These are phyloP conservation scores for Globisporangium emineosum DNA, from an alignment of 352 stramenopile genomes.

Conservation along the genomic window DNA sequence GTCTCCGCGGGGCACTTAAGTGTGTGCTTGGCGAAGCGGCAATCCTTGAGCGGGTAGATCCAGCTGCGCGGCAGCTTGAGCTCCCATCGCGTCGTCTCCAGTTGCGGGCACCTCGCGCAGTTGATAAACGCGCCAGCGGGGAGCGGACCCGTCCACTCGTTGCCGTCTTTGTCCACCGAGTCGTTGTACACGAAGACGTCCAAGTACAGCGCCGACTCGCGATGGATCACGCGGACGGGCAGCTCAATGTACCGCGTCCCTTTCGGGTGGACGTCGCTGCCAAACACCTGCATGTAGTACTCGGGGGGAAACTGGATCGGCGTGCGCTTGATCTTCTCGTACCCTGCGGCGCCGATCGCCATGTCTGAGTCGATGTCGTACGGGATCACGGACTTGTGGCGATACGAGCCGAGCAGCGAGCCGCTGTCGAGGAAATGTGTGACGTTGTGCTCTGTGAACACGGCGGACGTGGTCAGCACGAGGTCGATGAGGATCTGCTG, in stretches of 20 bases:
- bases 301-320: slow-evolving; percentile 19
- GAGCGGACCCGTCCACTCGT: slow-evolving; percentile 16
- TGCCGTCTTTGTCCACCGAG: slow-evolving; percentile 9
- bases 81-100: slow-evolving; percentile 4
- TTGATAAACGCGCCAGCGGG: slow-evolving; percentile 24
- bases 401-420: slow-evolving; percentile 25
- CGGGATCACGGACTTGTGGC: slow-evolving; percentile 24
- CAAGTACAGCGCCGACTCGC: slow-evolving; percentile 23
- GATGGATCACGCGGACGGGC: slow-evolving; percentile 23
- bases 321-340: slow-evolving; percentile 16
- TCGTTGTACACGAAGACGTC: slow-evolving; percentile 35
- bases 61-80: slow-evolving; percentile 25
- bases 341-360: slow-evolving; percentile 18
- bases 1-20: slow-evolving; percentile 22
- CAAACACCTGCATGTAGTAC: slow-evolving; percentile 26
- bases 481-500: slow-evolving; percentile 25
- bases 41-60: slow-evolving; percentile 26
- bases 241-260: slow-evolving; percentile 22
- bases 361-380: slow-evolving; percentile 32
- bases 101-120: slow-evolving; percentile 16
- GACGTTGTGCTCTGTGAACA: slow-evolving; percentile 24
- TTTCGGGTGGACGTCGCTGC: slow-evolving; percentile 16
- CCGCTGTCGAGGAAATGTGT: slow-evolving; percentile 31
- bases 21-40: slow-evolving; percentile 20
- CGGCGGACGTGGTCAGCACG: slow-evolving; percentile 17